phyloP scores from a whole-genome alignment of 257 asterid species.

The Apocynum venetum region DNA sequence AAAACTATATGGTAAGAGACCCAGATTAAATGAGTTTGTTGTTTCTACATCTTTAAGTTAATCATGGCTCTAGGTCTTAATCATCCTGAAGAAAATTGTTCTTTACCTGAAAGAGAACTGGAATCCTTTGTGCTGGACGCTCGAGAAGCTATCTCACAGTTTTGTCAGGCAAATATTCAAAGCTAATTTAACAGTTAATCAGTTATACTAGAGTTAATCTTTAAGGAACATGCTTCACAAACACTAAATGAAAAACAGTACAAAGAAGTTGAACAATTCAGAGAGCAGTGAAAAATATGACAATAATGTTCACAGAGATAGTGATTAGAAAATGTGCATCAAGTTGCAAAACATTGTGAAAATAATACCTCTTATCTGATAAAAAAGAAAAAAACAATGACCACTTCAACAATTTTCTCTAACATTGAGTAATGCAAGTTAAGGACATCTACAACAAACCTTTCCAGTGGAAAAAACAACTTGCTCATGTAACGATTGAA shows the following conservation, averaged over 20 bases:
- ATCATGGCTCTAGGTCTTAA: not conserved
- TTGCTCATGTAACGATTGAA: conserved; percentile 51
- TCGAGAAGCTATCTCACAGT: not conserved
- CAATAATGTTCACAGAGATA: not conserved
- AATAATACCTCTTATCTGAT: not conserved
- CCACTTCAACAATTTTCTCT: not conserved
- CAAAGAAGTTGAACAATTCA: not conserved
- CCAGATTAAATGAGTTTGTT: not conserved
- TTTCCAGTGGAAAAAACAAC: conserved; percentile 44
- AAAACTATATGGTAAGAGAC: not conserved
- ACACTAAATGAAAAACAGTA: not conserved
- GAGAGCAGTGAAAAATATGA: not conserved
- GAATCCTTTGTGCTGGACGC: not conserved
- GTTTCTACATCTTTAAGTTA: not conserved
- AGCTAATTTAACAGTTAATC: not conserved
- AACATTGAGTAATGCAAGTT: not conserved
- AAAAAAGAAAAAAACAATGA: not conserved
- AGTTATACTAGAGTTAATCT: not conserved
- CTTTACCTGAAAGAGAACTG: not conserved
- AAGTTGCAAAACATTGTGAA: not conserved
- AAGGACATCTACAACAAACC: conserved; percentile 31
- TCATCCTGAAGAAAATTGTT: not conserved
- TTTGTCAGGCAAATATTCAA: not conserved
- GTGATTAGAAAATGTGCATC: not conserved
- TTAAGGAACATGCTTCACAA: not conserved